Conservation (phyloP, 805 yeast genomes). For the Spathaspora arborariae region DNA sequence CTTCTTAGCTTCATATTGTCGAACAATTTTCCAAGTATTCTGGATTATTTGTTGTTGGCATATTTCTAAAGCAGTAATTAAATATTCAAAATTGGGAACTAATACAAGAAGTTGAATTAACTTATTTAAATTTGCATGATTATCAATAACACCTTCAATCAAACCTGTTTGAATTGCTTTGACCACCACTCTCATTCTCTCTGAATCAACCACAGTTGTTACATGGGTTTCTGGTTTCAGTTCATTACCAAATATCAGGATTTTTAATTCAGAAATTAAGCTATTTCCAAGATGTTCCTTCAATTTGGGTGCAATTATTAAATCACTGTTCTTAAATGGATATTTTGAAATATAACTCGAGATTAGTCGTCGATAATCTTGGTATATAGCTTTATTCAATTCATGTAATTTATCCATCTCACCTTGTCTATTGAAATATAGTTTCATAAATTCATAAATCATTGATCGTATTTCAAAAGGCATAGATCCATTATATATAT, state of each 20-base stretch:
- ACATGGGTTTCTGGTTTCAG: not conserved
- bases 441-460: not conserved
- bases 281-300: not conserved
- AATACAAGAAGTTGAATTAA: not conserved
- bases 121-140: not conserved
- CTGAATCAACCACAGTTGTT: not conserved
- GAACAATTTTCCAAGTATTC: constrained; percentile 20
- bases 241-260: not conserved
- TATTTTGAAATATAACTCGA: not conserved
- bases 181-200: not conserved
- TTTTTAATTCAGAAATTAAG: not conserved
- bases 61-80: constrained; percentile 14
- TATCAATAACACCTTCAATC: constrained; percentile 1
- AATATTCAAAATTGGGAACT: constrained; percentile 1
- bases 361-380: not conserved
- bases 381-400: not conserved
- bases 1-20: constrained; percentile 2
- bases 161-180: not conserved
- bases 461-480: not conserved
- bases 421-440: not conserved
- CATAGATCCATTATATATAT: not conserved
- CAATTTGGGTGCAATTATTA: not conserved
- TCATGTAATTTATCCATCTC: not conserved
- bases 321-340: not conserved
- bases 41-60: constrained; percentile 29